phyloP scores from a whole-genome alignment of 2,329 filamentous ascomycete genomes.

The Ophiocordyceps camponoti-floridani region DNA sequence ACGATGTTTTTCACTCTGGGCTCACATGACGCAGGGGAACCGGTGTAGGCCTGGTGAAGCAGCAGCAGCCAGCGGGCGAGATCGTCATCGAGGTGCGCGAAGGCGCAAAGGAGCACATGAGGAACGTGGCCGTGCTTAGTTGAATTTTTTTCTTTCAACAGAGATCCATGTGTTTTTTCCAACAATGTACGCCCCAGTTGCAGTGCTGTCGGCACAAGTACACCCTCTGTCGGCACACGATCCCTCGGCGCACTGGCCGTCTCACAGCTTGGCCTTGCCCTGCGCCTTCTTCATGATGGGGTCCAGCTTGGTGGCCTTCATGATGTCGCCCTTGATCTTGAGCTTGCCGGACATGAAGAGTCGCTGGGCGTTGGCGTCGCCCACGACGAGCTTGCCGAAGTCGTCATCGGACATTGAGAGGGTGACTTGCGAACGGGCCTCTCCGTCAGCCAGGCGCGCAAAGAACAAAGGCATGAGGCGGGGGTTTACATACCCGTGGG shows the following conservation, averaged over 20 bases:
- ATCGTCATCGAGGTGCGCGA: slow-evolving; percentile 24
- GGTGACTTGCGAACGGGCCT: slow-evolving; percentile 43
- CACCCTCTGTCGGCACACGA: background rate
- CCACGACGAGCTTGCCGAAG: slow-evolving; percentile 65
- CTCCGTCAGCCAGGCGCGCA: background rate
- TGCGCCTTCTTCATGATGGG: slow-evolving; percentile 80
- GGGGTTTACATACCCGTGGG: slow-evolving; percentile 65
- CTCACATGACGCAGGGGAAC: slow-evolving; percentile 15
- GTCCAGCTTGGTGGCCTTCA: slow-evolving; percentile 97
- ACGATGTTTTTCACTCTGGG: background rate
- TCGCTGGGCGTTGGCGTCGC: slow-evolving; percentile 86
- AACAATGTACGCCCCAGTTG: background rate
- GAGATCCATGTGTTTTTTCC: background rate
- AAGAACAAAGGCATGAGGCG: slow-evolving; percentile 46
- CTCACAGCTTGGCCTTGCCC: slow-evolving; percentile 66
- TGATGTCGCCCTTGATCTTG: slow-evolving; percentile 95
- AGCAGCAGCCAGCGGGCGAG: slow-evolving; percentile 19
- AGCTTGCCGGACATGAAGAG: slow-evolving; percentile 97
- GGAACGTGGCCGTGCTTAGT: slow-evolving; percentile 7
- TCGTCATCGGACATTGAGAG: slow-evolving; percentile 69
- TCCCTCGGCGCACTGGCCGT: background rate
- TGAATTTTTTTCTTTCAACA: slow-evolving; percentile 1
- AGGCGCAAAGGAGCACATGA: slow-evolving; percentile 16
- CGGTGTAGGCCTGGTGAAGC: slow-evolving; percentile 25
- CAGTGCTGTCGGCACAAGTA: background rate